Conservation (phyloP, 2,329 filamentous ascomycete genomes). For the Neocucurbitaria cava region DNA sequence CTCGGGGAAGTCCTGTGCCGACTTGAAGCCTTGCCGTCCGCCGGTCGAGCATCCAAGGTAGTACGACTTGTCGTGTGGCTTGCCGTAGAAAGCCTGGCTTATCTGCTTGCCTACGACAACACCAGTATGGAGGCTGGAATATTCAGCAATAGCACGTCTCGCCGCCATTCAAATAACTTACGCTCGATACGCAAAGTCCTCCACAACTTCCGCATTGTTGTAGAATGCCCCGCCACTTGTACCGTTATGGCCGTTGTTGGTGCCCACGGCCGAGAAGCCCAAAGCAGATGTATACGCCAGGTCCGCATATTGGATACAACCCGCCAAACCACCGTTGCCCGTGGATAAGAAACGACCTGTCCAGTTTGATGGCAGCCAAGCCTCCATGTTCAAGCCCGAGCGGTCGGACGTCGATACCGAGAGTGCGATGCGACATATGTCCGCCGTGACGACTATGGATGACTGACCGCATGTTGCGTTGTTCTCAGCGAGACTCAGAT, state of each 20-base stretch:
- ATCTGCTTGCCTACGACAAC: constrained; percentile 51
- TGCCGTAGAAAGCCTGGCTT: constrained; percentile 50
- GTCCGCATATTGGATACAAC: constrained; percentile 50
- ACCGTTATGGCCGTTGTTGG: constrained; percentile 55
- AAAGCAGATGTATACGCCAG: constrained; percentile 48
- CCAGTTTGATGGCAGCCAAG: constrained; percentile 54
- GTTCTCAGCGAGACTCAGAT: constrained; percentile 48
- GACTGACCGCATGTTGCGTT: constrained; percentile 48
- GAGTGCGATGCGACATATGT: constrained; percentile 52
- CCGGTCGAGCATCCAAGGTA: constrained; percentile 49
- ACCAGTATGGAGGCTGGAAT: constrained; percentile 39
- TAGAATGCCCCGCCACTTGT: constrained; percentile 56
- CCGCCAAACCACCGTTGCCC: constrained; percentile 52
- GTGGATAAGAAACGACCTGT: constrained; percentile 45
- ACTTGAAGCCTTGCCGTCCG: constrained; percentile 47
- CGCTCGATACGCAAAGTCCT: constrained; percentile 58
- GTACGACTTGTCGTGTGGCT: constrained; percentile 50
- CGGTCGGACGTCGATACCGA: constrained; percentile 49
- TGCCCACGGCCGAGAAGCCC: constrained; percentile 51
- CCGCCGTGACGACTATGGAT: constrained; percentile 40
- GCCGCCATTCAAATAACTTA: constrained; percentile 12
- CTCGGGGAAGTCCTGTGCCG: constrained; percentile 43
- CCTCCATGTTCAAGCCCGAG: constrained; percentile 53
- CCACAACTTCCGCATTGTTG: constrained; percentile 54
- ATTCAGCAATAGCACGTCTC: not conserved